Percentiles rank a stretch among this genome's conserved stretches.
Evolutionary conservation across 345 rosid species (phyloP).

Genomic region (Durio zibethinus): DNA sequence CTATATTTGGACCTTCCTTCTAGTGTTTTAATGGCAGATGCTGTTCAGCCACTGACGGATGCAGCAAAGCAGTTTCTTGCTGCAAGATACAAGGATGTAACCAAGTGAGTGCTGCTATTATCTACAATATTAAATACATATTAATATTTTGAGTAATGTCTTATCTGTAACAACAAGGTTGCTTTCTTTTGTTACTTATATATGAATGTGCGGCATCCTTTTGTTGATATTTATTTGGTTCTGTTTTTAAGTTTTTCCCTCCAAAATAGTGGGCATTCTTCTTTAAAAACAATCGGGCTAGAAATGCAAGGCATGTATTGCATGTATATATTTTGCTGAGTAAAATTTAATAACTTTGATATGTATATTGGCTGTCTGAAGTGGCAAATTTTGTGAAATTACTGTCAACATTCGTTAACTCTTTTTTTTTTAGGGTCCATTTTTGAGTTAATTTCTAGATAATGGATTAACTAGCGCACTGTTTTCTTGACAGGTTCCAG

Average conservation of each 20-base stretch:
- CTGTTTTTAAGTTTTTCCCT: neutral
- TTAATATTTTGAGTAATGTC: neutral
- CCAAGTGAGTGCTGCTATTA: slow-evolving; percentile 39
- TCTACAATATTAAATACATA: neutral
- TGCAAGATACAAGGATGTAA: slow-evolving; percentile 51
- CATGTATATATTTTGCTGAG: neutral
- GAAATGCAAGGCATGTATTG: neutral
- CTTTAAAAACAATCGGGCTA: neutral
- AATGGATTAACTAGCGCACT: neutral
- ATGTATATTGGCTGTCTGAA: neutral
- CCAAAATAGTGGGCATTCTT: neutral
- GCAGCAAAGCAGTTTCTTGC: slow-evolving; percentile 71
- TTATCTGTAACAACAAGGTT: neutral
- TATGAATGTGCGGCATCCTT: neutral
- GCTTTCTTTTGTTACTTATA: neutral
- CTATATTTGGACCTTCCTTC: slow-evolving; percentile 79
- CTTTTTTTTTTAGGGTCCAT: neutral
- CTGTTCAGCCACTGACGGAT: slow-evolving; percentile 70
- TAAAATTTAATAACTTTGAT: neutral
- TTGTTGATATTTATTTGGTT: neutral
- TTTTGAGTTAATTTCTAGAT: neutral
- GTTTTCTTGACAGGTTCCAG: slow-evolving; percentile 42
- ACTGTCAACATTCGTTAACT: neutral
- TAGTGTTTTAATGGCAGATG: slow-evolving; percentile 57
- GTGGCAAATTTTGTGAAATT: neutral